Conservation (phyloP, 2,329 filamentous ascomycete genomes). For the Xylariales sp. region DNA sequence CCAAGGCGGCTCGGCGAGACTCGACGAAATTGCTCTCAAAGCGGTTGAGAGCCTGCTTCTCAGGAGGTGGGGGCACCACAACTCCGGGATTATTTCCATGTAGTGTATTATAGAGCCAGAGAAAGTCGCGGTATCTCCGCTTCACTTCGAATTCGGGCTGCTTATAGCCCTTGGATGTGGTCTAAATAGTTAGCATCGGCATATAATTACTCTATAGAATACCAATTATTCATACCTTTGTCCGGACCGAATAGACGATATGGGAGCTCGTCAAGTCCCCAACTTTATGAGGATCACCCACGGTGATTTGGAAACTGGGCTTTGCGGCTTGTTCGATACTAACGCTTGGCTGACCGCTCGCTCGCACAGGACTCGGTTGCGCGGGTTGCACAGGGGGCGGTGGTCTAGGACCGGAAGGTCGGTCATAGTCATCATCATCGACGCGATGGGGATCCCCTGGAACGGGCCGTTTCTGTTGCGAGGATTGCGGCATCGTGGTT, state of each 20-base stretch:
- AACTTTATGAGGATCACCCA: conserved; percentile 97
- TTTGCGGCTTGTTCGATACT: conserved; percentile 94
- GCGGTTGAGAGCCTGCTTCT: conserved; percentile 96
- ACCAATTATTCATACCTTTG: conserved; percentile 72
- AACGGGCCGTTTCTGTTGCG: conserved; percentile 56
- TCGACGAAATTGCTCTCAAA: conserved; percentile 99
- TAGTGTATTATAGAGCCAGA: conserved; percentile 96
- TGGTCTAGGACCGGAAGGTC: conserved; percentile 66
- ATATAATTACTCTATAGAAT: background rate
- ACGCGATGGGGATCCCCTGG: conserved; percentile 72
- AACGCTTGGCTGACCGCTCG: conserved; percentile 77
- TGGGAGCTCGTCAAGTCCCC: conserved; percentile 96
- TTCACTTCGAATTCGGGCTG: conserved; percentile 93
- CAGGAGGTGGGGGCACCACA: conserved; percentile 93
- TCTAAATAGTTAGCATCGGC: conserved; percentile 63
- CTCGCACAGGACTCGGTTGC: conserved; percentile 62
- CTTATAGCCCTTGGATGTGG: conserved; percentile 94
- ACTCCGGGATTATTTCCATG: conserved; percentile 95
- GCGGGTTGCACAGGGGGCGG: conserved; percentile 74
- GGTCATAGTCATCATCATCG: conserved; percentile 74
- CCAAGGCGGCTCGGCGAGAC: conserved; percentile 86
- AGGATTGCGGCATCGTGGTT: conserved; percentile 64
- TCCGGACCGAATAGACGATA: conserved; percentile 96
- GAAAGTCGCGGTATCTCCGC: conserved; percentile 92
- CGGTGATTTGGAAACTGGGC: conserved; percentile 88